phyloP scores from a whole-genome alignment of 2,329 filamentous ascomycete genomes.

The Elsinoe arachidis region DNA sequence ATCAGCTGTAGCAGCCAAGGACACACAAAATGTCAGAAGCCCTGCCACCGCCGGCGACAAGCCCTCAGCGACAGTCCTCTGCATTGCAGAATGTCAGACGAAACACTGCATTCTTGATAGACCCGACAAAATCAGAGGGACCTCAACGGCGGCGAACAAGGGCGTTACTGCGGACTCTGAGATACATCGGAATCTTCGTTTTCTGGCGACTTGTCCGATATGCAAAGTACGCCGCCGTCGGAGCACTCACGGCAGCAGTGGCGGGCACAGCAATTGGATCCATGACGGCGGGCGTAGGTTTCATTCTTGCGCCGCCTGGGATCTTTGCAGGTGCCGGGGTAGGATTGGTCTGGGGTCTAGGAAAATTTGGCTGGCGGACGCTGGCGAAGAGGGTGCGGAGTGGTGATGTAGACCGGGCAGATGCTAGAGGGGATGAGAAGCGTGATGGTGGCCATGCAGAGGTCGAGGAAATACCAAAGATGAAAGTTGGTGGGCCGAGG shows the following conservation, averaged over 20 bases:
- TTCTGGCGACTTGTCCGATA: constrained; percentile 37
- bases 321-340: constrained; percentile 31
- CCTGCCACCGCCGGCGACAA: not conserved
- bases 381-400: constrained; percentile 25
- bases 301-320: constrained; percentile 35
- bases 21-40: not conserved
- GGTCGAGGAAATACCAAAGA: constrained; percentile 15
- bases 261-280: constrained; percentile 30
- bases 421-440: constrained; percentile 22
- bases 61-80: not conserved
- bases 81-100: constrained; percentile 20
- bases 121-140: constrained; percentile 25
- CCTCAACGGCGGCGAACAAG: constrained; percentile 31
- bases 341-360: constrained; percentile 33
- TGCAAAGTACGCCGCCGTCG: constrained; percentile 37
- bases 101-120: constrained; percentile 30
- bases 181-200: constrained; percentile 32
- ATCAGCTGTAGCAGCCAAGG: not conserved
- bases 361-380: constrained; percentile 29
- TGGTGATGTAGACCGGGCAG: constrained; percentile 19
- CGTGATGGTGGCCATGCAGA: constrained; percentile 19
- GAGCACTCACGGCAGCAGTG: constrained; percentile 32
- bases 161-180: constrained; percentile 30
- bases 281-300: constrained; percentile 32
- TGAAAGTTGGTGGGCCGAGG: not conserved